Conservation (phyloP, 2,329 filamentous ascomycete species). For the Reticulascus tulasneorum region DNA sequence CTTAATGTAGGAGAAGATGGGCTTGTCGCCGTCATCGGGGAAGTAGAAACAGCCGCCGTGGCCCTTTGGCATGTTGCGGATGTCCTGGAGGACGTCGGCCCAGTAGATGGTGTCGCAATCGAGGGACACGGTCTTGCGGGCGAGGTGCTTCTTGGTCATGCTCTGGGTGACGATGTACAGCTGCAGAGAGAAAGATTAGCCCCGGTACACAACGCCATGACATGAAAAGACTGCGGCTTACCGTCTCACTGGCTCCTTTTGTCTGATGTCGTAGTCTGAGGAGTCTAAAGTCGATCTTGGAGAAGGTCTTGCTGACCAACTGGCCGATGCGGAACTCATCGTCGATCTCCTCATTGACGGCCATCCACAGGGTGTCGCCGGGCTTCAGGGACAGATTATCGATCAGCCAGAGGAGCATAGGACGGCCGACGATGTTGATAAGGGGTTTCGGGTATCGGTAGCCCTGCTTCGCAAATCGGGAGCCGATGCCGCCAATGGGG, state of each 20-base stretch:
- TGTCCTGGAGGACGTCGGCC: slow-evolving; percentile 22
- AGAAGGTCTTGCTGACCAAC: slow-evolving; percentile 20
- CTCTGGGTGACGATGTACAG: slow-evolving; percentile 25
- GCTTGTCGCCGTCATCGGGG: slow-evolving; percentile 22
- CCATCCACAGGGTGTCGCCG: slow-evolving; percentile 24
- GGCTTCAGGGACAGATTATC: slow-evolving; percentile 20
- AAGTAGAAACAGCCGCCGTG: slow-evolving; percentile 24
- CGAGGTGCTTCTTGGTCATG: slow-evolving; percentile 23
- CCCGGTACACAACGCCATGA: slow-evolving; percentile 1
- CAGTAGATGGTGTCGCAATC: slow-evolving; percentile 30
- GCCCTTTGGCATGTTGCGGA: slow-evolving; percentile 20
- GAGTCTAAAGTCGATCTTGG: slow-evolving; percentile 19
- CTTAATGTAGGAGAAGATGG: slow-evolving; percentile 26
- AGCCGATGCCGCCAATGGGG: slow-evolving; percentile 26
- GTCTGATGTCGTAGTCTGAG: slow-evolving; percentile 22
- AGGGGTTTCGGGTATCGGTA: slow-evolving; percentile 26
- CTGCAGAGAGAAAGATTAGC: slow-evolving; percentile 6
- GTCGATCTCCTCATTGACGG: slow-evolving; percentile 24
- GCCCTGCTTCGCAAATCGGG: slow-evolving; percentile 23
- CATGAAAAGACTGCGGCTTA: slow-evolving; percentile 7
- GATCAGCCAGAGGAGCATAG: slow-evolving; percentile 26
- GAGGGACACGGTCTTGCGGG: slow-evolving; percentile 23
- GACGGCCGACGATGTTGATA: slow-evolving; percentile 26
- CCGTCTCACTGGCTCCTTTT: slow-evolving; percentile 24
- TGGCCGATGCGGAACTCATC: slow-evolving; percentile 24